A percentile compares a stretch with the other conserved stretches of the same genome.
Evolutionary conservation across 2,329 filamentous ascomycete genomes (phyloP).

Genomic region (Apiospora phragmitis): DNA sequence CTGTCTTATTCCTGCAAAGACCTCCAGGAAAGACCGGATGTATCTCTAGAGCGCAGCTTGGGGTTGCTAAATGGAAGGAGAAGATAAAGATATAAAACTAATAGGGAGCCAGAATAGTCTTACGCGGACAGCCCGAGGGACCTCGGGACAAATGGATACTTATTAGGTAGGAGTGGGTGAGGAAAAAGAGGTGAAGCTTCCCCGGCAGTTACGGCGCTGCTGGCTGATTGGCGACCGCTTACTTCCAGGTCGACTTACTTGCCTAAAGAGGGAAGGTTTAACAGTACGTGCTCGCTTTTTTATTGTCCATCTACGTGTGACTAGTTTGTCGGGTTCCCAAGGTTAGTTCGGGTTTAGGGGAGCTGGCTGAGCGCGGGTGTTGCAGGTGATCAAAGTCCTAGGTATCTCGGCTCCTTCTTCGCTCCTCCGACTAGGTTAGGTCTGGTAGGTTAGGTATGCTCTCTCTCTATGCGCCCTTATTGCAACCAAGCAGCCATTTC

Average conservation of each 20-base stretch:
- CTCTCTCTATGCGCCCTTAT: not conserved
- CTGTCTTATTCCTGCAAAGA: not conserved
- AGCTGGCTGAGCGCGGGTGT: not conserved
- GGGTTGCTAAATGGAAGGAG: not conserved
- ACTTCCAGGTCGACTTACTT: not conserved
- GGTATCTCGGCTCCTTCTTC: not conserved
- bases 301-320: not conserved
- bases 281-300: not conserved
- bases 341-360: not conserved
- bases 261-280: not conserved
- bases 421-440: not conserved
- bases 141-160: not conserved
- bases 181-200: not conserved
- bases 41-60: not conserved
- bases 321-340: not conserved
- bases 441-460: too few relatives aligned
- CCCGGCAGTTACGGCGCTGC: not conserved
- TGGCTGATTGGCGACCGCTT: not conserved
- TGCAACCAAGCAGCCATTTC: not conserved
- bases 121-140: conserved; percentile 14
- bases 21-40: too few relatives aligned
- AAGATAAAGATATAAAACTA: not conserved
- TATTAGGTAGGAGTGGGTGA: not conserved
- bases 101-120: conserved; percentile 9
- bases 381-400: not conserved